Conservation (phyloP, 2,329 filamentous ascomycete genomes). For the Colletotrichum simmondsii region DNA sequence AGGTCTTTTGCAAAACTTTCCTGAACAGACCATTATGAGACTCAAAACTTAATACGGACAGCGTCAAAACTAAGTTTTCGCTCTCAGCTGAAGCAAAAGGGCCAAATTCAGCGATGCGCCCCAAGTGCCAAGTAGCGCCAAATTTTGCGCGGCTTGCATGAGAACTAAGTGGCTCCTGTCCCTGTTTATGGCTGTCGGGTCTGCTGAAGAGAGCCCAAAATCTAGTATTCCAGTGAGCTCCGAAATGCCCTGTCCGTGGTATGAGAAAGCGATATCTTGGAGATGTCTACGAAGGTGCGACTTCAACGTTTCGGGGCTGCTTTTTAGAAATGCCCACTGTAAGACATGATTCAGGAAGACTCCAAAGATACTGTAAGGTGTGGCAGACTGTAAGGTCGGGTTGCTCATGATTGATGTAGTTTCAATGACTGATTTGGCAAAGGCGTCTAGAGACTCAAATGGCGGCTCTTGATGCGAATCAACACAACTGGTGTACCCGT, state of each 20-base stretch:
- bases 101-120: constrained; percentile 14
- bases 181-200: background rate
- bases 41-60: background rate
- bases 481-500: background rate
- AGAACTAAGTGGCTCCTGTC: background rate
- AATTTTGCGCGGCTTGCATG: constrained; percentile 5
- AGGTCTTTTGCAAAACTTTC: no score
- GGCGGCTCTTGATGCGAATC: background rate
- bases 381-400: background rate
- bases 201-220: no score
- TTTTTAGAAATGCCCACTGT: background rate
- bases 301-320: background rate
- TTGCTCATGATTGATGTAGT: background rate
- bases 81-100: background rate
- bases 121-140: constrained; percentile 14
- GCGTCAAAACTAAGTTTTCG: background rate
- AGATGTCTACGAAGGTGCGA: background rate
- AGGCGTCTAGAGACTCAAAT: background rate
- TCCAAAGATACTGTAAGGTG: constrained; percentile 10
- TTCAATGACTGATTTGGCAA: background rate
- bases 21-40: no score
- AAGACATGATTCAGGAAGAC: constrained; percentile 12
- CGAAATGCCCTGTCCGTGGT: background rate
- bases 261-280: background rate
- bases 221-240: background rate